These are phyloP conservation scores for Raddia guianensis DNA, from an alignment of 176 grass and related monocot species.

Conservation along the genomic window DNA sequence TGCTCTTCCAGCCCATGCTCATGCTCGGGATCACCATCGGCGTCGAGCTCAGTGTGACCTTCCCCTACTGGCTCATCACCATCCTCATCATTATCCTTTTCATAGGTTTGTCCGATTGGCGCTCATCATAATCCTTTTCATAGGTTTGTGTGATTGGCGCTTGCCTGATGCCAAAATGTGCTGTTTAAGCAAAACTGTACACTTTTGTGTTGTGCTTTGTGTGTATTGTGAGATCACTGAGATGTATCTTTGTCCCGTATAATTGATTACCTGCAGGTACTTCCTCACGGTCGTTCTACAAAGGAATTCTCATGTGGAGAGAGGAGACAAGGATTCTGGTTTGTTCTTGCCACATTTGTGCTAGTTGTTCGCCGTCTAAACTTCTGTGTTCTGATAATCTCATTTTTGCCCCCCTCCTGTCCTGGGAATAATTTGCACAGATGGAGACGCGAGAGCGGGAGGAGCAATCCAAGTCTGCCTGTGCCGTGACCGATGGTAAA, in stretches of 20 bases:
- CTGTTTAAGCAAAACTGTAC: neutral
- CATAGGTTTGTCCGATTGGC: slow-evolving; percentile 50
- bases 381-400: neutral
- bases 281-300: slow-evolving; percentile 94
- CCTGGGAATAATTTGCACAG: slow-evolving; percentile 51
- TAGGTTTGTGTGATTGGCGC: slow-evolving; percentile 50
- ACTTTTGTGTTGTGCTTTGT: neutral
- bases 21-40: slow-evolving; percentile 98
- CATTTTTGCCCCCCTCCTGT: neutral
- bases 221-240: slow-evolving; percentile 11
- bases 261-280: slow-evolving; percentile 59
- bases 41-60: slow-evolving; percentile 92
- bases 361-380: neutral
- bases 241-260: neutral
- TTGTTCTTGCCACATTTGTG: slow-evolving; percentile 16
- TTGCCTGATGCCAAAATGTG: slow-evolving; percentile 17
- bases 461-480: slow-evolving; percentile 43
- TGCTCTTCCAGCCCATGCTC: slow-evolving; percentile 98
- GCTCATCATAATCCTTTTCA: slow-evolving; percentile 84
- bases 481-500: slow-evolving; percentile 32
- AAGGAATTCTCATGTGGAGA: slow-evolving; percentile 89
- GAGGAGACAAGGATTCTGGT: slow-evolving; percentile 89
- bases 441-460: slow-evolving; percentile 64
- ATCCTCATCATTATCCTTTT: slow-evolving; percentile 97
- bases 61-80: slow-evolving; percentile 98